Base-by-base conservation (phyloP, 768 basidiomycete species). In the Amanita exitialis region DNA sequence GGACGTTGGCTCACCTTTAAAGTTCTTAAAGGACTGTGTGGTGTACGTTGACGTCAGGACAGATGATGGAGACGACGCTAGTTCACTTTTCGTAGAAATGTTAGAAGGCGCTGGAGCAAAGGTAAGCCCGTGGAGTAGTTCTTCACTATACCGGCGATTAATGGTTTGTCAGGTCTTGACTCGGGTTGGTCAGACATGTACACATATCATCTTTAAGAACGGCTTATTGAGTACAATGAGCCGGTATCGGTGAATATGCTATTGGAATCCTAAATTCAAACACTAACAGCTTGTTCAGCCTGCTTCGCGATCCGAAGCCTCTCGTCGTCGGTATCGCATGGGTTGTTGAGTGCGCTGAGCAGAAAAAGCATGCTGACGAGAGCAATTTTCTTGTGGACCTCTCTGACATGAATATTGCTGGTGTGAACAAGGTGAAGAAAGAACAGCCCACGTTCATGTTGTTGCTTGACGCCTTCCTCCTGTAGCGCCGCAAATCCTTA, bases 21-120 rank as follows among this genome's bases (percentile, higher is more conserved):
- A 75, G 45, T 72, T 86, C 32, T 68, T 94, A 53, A 80, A 82
- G 50, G 77, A 80, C 10, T 92, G 90, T 50, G 74, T 76, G 1
- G 81, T 91, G 7, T 93, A 89, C 58, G 90, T 94, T 44, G 92
- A 94, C 60, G 88, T 95, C 23, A 80, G 83, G 52, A 90, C 86
- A 0, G 88, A 90, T 48, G 82, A 85, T 49, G 85, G 88, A 1
- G 83, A 86, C 38, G 85, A 94, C 58, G 88, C 87, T 0, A 83
- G 87, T 0, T 76, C 76, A 21, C 65, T 91, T 57, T 94, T 94
- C 58, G 77, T 83, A 12, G 87, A 93, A 44, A 90, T 93, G 84
- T 64, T 94, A 56, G 77, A 77, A 56, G 74, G 74, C 27, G 68
- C 92, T 8, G 93, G 92, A 16, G 92, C 92, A 39, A 80, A 78